Percentiles rank a stretch among this genome's conserved stretches.
Evolutionary conservation across 805 yeast genomes (phyloP).

Genomic region (Candida patagonica): DNA sequence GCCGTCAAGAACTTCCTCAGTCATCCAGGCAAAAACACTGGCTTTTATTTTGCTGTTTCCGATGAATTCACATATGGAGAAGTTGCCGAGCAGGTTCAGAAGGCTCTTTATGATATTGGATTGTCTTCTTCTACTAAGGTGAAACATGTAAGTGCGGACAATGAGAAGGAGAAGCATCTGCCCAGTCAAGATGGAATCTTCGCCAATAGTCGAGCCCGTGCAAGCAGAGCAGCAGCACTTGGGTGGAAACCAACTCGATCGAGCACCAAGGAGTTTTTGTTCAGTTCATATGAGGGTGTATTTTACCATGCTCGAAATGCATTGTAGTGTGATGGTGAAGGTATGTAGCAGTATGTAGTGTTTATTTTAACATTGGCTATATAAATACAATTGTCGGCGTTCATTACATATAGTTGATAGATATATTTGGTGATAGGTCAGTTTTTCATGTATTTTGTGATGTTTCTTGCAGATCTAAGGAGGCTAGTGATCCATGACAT

Average conservation of each 20-base stretch:
- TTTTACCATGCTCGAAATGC: too few relatives aligned
- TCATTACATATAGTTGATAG: too few relatives aligned
- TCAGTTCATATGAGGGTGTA: too few relatives aligned
- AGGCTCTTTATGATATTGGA: conserved; percentile 9
- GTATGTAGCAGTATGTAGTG: too few relatives aligned
- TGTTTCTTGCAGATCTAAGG: too few relatives aligned
- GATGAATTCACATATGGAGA: conserved; percentile 12
- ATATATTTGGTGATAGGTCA: too few relatives aligned
- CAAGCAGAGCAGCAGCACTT: conserved; percentile 37
- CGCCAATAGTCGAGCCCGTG: conserved; percentile 39
- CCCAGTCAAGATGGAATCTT: conserved; percentile 41
- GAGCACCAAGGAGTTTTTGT: background rate
- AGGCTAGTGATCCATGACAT: too few relatives aligned
- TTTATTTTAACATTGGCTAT: too few relatives aligned
- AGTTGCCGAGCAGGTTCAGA: conserved; percentile 10
- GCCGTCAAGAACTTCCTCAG: conserved; percentile 2
- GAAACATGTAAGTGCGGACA: conserved; percentile 1
- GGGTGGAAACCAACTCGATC: conserved; percentile 22
- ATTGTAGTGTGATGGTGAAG: too few relatives aligned
- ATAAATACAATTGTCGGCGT: too few relatives aligned
- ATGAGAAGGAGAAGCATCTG: conserved; percentile 27
- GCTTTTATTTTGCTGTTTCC: conserved; percentile 12
- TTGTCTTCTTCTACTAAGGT: conserved; percentile 14
- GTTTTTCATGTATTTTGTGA: too few relatives aligned
- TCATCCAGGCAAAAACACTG: conserved; percentile 11